Conservation (phyloP, 495 filamentous ascomycete genomes). For the Aspergillus taichungensis region DNA sequence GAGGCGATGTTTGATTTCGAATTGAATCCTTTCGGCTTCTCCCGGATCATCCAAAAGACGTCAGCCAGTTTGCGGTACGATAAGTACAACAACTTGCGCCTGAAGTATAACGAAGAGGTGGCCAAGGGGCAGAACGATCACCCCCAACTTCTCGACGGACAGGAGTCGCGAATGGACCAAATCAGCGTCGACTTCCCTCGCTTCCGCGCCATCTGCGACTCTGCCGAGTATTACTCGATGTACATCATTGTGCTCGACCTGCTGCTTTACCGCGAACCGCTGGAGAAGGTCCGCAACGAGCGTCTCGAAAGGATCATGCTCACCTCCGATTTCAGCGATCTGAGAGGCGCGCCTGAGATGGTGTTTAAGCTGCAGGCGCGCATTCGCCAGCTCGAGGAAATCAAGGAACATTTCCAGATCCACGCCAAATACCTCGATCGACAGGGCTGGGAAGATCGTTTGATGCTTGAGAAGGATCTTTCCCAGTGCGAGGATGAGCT, state of each 20-base stretch:
- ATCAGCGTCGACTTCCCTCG: slow-evolving; percentile 95
- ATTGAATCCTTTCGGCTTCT: slow-evolving; percentile 87
- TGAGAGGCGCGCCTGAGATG: slow-evolving; percentile 89
- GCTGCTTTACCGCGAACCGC: slow-evolving; percentile 86
- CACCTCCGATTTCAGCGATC: slow-evolving; percentile 97
- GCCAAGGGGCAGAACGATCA: slow-evolving; percentile 46
- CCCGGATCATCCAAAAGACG: slow-evolving; percentile 86
- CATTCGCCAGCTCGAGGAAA: slow-evolving; percentile 89
- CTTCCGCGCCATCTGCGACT: slow-evolving; percentile 87
- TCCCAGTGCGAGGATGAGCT: slow-evolving; percentile 88
- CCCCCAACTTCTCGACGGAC: slow-evolving; percentile 22
- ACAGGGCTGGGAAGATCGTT: slow-evolving; percentile 82
- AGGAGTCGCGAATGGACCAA: slow-evolving; percentile 82
- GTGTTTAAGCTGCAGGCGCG: slow-evolving; percentile 83
- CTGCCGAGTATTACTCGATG: slow-evolving; percentile 90
- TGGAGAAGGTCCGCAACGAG: slow-evolving; percentile 91
- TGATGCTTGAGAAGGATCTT: slow-evolving; percentile 80
- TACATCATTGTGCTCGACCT: slow-evolving; percentile 96
- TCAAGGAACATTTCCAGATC: slow-evolving; percentile 92
- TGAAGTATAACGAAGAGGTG: slow-evolving; percentile 97
- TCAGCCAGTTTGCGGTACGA: slow-evolving; percentile 91
- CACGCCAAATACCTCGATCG: slow-evolving; percentile 81
- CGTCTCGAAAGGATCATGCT: slow-evolving; percentile 97
- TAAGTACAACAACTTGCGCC: slow-evolving; percentile 93
- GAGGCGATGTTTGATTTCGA: slow-evolving; percentile 98